phyloP scores from a whole-genome alignment of 176 grass and related monocot species.

The Aegilops bicornis region DNA sequence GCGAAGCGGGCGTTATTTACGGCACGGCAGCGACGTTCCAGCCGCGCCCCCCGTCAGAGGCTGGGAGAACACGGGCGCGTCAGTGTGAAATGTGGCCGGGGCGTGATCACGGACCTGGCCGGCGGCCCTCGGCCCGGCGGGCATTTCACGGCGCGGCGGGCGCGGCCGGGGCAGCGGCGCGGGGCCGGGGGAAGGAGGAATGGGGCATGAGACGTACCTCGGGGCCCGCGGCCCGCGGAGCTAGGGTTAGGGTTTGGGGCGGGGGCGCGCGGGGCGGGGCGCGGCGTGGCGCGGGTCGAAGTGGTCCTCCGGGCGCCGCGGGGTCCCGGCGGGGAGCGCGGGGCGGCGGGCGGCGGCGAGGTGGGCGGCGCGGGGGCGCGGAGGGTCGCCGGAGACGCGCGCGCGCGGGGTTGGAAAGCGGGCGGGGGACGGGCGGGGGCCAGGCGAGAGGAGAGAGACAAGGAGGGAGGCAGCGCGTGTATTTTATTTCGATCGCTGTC shows the following conservation, averaged over 20 bases:
- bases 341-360: not conserved
- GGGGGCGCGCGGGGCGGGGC: not conserved
- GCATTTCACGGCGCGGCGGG: not conserved
- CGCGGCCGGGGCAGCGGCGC: not conserved
- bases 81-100: not conserved
- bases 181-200: not conserved
- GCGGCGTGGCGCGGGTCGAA: not conserved
- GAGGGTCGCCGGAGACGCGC: slow-evolving; percentile 16
- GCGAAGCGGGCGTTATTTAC: not conserved
- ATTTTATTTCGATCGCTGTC: not conserved
- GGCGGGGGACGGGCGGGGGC: slow-evolving; percentile 10
- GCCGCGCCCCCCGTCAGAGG: not conserved
- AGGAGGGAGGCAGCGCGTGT: not conserved
- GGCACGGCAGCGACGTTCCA: not conserved
- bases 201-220: slow-evolving; percentile 23
- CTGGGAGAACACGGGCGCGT: not conserved
- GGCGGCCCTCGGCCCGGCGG: not conserved
- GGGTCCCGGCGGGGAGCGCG: not conserved
- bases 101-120: not conserved
- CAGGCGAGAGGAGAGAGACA: slow-evolving; percentile 26
- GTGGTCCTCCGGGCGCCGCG: not conserved
- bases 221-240: not conserved
- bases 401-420: not conserved
- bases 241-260: slow-evolving; percentile 67
- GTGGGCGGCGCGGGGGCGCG: not conserved